Base-by-base conservation (phyloP, 441 rosid species). In the Breynia disticha region DNA sequence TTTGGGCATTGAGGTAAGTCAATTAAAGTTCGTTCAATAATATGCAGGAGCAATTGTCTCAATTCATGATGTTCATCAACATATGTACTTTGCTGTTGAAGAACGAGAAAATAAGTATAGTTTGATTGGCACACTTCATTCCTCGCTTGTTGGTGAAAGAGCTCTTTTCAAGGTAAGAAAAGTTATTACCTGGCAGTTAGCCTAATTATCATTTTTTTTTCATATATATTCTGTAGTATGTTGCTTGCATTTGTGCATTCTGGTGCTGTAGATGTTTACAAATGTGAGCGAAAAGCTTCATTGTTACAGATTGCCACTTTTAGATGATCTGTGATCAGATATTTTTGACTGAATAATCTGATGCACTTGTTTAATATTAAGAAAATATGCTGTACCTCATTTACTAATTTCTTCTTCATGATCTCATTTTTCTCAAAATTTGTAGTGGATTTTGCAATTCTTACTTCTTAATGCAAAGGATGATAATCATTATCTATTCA, bases 11-110 rank as follows among this genome's bases (percentile, higher is more conserved):
- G 61, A 64, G 52, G 57, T 62, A 68, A 63, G 43, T 60, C 61
- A 64, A 58, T 56, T 52, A 43, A 59, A 57, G 43, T 50, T 51
- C 52, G 39, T 59, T 59, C 35, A 50, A 67, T 55, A 53, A 52
- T 64, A 54, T 59, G 45, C 67, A 91, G 98, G 98, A 49, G 78
- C 96, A 64, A 77, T 86, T 56, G 95, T 91, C 57, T 81, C 94
- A 45, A 77, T 91, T 67, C 95, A 86, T 73, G 98, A 91, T 74
- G 79, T 82, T 16, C 72, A 88, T 73, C 90, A 91, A 60, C 98
- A 88, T 70, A 52, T 81, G 78, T 91, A 79, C 77, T 71, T 91
- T 67, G 64, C 86, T 28, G 85, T 88, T 70, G 83, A 88, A 74
- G 87, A 74, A 61, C 73, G 67, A 64, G 84, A 72, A 67, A 67